Base-by-base conservation (phyloP, 116 monocot genomes). In the Cymodocea nodosa region DNA sequence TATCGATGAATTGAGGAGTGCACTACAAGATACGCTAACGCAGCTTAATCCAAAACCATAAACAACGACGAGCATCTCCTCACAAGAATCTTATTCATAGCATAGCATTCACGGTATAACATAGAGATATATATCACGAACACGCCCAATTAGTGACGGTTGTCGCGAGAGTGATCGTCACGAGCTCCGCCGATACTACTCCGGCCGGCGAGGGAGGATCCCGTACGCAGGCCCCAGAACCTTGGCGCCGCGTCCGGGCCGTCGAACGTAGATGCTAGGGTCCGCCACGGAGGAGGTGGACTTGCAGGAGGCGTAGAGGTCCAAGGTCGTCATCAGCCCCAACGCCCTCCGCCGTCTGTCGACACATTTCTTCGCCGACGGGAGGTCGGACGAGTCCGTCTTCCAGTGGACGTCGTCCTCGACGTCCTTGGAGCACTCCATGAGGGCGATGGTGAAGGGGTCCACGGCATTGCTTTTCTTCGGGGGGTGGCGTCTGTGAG, bases 401-500 rank as follows among this genome's bases (percentile, higher is more conserved):
- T 52, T 55, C 44, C 48, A 51, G 18, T 30, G 30, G 2, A 30
- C 30, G 30, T 65, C 20, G 19, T 59, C 57, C 57, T 13, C 63
- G 54, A 52, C 35, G 35, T 54, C 65, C 54, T 74, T 74, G 62
- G 69, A 68, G 56, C 75, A 75, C 56, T 69, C 55, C 49, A 69
- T 62, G 8, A 75, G 69, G 44, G 75, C 75, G 22, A 70, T 18
- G 18, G 70, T 16, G n/a, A 70, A 70, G 15, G 70, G 70, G 50
- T 70, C 60, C 11, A 48, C 14, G 30, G 6, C 37, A 14, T 20
- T 20, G 16, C 44, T 50, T 50, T 52, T 65, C 50, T 18, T 60
- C 11, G 23, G 60, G 23, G 6, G 23, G 5, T 15, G 15, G 40
- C 23, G 19, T 15, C 23, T 23, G 6, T 65, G 50, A 2, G 49